Evolutionary conservation across 2,329 filamentous ascomycete genomes (phyloP), one percentile per base, ranked within the genome.

Genomic region (Cryphonectria naterciae): DNA sequence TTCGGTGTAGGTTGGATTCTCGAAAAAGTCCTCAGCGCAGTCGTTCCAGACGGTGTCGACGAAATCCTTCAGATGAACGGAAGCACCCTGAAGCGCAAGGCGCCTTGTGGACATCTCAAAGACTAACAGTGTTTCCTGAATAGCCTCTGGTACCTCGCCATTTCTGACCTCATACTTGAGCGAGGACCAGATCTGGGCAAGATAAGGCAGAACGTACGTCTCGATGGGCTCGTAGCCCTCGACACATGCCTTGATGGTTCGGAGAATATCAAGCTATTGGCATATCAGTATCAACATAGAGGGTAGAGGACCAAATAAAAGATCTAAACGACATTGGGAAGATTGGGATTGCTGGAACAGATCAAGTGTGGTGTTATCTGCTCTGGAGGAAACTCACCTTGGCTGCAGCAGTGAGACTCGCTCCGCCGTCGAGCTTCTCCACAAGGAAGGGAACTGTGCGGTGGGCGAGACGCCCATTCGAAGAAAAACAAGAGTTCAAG

Each of bases 151-250:
- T 11, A 87, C 83, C 71, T 90, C 88, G 17, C 88, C 88, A 68
- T 89, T 89, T 46, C 88, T 85, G 17, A 89, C 88, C 73, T 90
- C 88, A 72, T 88, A 89, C 76, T 89, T 90, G 63, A 90, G 83
- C n/a, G 87, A 87, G 41, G 82, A 81, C 88, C 88, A 90, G 63
- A 89, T 84, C 61, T 85, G 82, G 65, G 84, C 81, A 25, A 83
- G 79, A 65, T 85, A 84, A 0, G 87, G 87, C 1, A 80, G 80
- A 19, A 89, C 76, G 11, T 82, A 85, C 68, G 84, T 79, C 46
- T 83, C 79, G 0, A 85, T 80, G 54, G 85, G 78, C 1, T 81
- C 77, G 71, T 88, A 89, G 39, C 82, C 77, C 17, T 83, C 81
- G 25, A 89, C 75, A 70, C 87, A 89, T 5, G 86, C 85, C 64